Base-by-base conservation (phyloP, 805 yeast genomes). In the Ogataea ganodermae region DNA sequence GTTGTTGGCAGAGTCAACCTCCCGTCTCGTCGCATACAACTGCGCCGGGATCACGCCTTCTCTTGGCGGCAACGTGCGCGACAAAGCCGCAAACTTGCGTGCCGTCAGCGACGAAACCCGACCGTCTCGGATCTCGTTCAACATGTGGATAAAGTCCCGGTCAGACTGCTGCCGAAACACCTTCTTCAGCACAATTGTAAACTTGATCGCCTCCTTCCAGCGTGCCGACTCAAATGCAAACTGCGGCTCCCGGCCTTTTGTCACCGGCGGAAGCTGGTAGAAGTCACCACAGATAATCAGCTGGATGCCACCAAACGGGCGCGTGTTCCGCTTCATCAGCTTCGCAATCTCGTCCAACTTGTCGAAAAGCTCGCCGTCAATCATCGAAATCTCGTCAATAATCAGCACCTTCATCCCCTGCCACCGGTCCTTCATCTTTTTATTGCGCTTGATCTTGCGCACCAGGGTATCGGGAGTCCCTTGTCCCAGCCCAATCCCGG, bases 261-360 rank as follows among this genome's bases (percentile, higher is more conserved):
- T 64, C 6, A 84, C 89, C 0, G 96, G 96, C 0, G 96, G 96
- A 36, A 87, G 66, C 60, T 87, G 96, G 62, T 79, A 86, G 61
- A 87, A 87, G 63, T 87, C 96, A 6, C 96, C 95, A 69, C 89
- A 83, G 13, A 83, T 76, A 26, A 87, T 75, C 14, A 87, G 58
- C 57, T 87, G 96, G 18, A 87, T 81, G 0, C 94, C 94, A 20
- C 96, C 96, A 71, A 87, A 87, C 1, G 95, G 91, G 14, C 31
- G 40, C 7, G 31, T 32, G 46, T 61, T 72, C 39, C 66, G 67
- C 30, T 84, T 66, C 7, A 86, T 47, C 18, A 62, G 66, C 53
- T 76, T 72, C 0, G 86, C 91, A 40, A 87, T 75, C 20, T 64
- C 68, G 55, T 86, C 80, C 44, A 87, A 64, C 56, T 84, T 84